These are phyloP conservation scores for Leishmania turanica DNA, from an alignment of 208 protist species.

Conservation along the genomic window DNA sequence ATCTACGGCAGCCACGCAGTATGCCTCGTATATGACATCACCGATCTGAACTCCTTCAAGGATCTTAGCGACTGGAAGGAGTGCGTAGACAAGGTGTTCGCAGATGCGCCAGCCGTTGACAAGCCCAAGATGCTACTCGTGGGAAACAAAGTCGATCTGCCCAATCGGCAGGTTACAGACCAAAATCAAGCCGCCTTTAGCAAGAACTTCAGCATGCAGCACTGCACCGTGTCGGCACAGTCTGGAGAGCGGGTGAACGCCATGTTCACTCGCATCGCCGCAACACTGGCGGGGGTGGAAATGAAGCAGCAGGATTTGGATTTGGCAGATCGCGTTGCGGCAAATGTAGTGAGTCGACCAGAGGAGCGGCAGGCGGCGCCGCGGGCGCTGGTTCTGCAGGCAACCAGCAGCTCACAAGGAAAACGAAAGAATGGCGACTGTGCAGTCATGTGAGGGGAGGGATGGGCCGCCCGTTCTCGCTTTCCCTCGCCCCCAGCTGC, in stretches of 20 bases:
- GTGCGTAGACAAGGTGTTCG: constrained; percentile 44
- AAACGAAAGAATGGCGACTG: constrained; percentile 53
- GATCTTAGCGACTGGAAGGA: constrained; percentile 93
- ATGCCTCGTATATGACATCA: constrained; percentile 95
- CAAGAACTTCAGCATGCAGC: constrained; percentile 49
- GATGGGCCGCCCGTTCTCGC: background rate
- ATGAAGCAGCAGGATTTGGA: constrained; percentile 82
- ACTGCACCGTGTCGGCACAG: constrained; percentile 90
- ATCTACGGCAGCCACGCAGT: constrained; percentile 92
- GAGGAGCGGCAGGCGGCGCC: constrained; percentile 36
- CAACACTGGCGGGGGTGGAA: constrained; percentile 77
- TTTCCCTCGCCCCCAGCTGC: background rate
- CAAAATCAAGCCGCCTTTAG: constrained; percentile 76
- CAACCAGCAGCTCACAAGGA: constrained; percentile 7
- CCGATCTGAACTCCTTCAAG: constrained; percentile 91
- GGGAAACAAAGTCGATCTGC: constrained; percentile 94
- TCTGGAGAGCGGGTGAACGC: constrained; percentile 90
- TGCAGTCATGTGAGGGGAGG: constrained; percentile 40
- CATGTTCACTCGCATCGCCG: constrained; percentile 86
- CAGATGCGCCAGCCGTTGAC: background rate
- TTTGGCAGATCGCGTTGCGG: constrained; percentile 49
- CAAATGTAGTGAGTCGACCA: constrained; percentile 46
- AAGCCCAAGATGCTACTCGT: constrained; percentile 83
- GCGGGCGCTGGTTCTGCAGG: constrained; percentile 16
- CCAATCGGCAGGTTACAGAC: constrained; percentile 75